Evolutionary conservation across 768 basidiomycete species (phyloP), one percentile per base, ranked within the genome.

Genomic region (Tephrocybe rancida): DNA sequence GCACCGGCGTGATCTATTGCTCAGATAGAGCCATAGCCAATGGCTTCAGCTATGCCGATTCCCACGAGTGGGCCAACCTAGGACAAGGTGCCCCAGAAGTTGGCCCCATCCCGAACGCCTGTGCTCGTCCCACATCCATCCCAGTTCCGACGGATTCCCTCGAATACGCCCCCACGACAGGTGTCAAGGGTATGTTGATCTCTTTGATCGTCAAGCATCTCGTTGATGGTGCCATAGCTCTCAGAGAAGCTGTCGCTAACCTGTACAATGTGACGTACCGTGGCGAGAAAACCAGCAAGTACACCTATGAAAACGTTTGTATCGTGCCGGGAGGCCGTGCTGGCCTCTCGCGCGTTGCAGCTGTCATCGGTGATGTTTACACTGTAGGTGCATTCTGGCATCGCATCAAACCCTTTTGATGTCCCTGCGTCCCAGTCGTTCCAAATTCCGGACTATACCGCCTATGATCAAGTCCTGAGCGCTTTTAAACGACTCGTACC

Each of bases 11-110:
- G 21, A 82, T 95, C 63, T 97, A 95, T 67, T 95, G 93, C 70
- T 92, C 90, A 1, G 91, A 95, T 65, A 86, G 94, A 54, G 91
- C 94, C n/a, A 92, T 93, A 76, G 93, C 93, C 10, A 96, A 97
- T 65, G 95, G 95, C 8, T 97, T 94, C 76, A 86, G 74, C 58
- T 90, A 91, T 60, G 82, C 88, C 54, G 75, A 76, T 59, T 85
- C 85, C 13, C 86, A 91, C 62, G 86, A 87, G 58, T 94, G 92
- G 92, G 81, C 89, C 5, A 92, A 93, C 64, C 78, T 92, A 9
- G 95, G 95, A n/a, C 93, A 95, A 71, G 92, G 90, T 38, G 91
- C 92, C 14, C 93, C 93, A 7, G 92, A 94, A 70, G 88, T 93
- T 3, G 94, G 94, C 0, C 84, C 83, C 2, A 85, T 95, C 41